phyloP scores from a whole-genome alignment of 2,329 filamentous ascomycete species.

The Ceratocystis harringtonii region DNA sequence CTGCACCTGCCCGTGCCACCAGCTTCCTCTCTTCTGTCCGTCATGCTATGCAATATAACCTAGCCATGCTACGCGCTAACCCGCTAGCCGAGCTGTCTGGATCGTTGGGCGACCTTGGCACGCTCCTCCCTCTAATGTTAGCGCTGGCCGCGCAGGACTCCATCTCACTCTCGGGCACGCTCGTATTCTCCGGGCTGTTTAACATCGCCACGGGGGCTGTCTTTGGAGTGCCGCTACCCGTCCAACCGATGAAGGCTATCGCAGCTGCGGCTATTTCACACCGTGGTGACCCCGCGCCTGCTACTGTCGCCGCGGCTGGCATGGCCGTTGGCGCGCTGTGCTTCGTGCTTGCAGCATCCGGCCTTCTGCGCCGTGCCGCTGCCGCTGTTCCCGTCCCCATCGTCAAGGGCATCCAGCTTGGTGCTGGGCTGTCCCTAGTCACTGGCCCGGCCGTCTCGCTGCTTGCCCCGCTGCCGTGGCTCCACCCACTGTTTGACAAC shows the following conservation, averaged over 20 bases:
- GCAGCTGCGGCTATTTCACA: slow-evolving; percentile 73
- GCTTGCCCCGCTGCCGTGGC: slow-evolving; percentile 55
- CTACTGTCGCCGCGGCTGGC: slow-evolving; percentile 58
- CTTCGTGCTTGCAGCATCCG: slow-evolving; percentile 61
- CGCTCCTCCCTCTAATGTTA: slow-evolving; percentile 76
- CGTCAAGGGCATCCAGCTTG: slow-evolving; percentile 88
- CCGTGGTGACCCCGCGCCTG: slow-evolving; percentile 32
- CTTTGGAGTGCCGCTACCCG: slow-evolving; percentile 80
- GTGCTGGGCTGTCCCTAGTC: slow-evolving; percentile 71
- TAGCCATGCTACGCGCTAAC: slow-evolving; percentile 31
- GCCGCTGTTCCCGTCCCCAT: slow-evolving; percentile 68
- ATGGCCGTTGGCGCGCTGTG: slow-evolving; percentile 58
- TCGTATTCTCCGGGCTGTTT: slow-evolving; percentile 76
- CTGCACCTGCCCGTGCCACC: not conserved
- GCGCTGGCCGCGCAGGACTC: slow-evolving; percentile 64
- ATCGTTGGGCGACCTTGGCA: slow-evolving; percentile 75
- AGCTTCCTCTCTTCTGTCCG: slow-evolving; percentile 12
- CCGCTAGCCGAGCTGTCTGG: slow-evolving; percentile 67
- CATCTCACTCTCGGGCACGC: slow-evolving; percentile 66
- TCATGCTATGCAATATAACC: slow-evolving; percentile 32
- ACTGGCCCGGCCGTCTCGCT: slow-evolving; percentile 60
- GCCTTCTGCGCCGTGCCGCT: slow-evolving; percentile 60
- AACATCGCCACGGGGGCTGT: slow-evolving; percentile 69
- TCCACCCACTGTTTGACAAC: slow-evolving; percentile 56
- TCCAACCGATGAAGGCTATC: slow-evolving; percentile 86